phyloP scores from a whole-genome alignment of 1,139 yeast species.

The Candida mesenterica region DNA sequence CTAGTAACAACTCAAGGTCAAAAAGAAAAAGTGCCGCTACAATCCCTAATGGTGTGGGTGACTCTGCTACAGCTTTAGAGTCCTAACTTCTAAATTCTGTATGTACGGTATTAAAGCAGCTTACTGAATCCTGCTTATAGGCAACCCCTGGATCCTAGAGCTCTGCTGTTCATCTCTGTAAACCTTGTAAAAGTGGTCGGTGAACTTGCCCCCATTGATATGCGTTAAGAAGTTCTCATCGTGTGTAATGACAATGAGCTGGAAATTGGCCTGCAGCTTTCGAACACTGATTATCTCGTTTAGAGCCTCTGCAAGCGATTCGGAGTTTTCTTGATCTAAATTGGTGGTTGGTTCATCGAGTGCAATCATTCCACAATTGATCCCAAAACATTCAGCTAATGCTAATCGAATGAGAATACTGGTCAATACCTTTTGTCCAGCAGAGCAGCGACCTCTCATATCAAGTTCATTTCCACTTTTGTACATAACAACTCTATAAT shows the following conservation, averaged over 20 bases:
- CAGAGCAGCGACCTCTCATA: constrained; percentile 98
- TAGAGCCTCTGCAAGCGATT: constrained; percentile 80
- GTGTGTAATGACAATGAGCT: constrained; percentile 90
- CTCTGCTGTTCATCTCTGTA: constrained; percentile 78
- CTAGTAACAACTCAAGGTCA: too few relatives aligned
- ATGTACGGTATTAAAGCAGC: neutral
- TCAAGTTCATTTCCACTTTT: constrained; percentile 90
- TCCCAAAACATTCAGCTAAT: constrained; percentile 92
- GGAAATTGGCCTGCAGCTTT: constrained; percentile 81
- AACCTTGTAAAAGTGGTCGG: constrained; percentile 86
- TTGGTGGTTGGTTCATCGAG: constrained; percentile 98
- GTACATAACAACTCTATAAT: constrained; percentile 93
- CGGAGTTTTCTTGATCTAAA: constrained; percentile 85
- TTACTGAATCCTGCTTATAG: constrained; percentile 37
- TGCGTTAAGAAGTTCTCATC: constrained; percentile 86
- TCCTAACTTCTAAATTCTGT: neutral
- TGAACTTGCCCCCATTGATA: constrained; percentile 81
- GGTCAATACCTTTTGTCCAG: constrained; percentile 95
- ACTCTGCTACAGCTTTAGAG: constrained; percentile 1
- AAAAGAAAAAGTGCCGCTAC: too few relatives aligned
- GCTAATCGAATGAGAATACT: constrained; percentile 90
- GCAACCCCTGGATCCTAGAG: constrained; percentile 60
- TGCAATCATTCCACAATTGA: constrained; percentile 92
- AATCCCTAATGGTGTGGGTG: too few relatives aligned
- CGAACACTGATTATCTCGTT: constrained; percentile 74